These are phyloP conservation scores for Cercospora berteroae DNA, from an alignment of 2,329 filamentous ascomycete genomes.

Conservation along the genomic window DNA sequence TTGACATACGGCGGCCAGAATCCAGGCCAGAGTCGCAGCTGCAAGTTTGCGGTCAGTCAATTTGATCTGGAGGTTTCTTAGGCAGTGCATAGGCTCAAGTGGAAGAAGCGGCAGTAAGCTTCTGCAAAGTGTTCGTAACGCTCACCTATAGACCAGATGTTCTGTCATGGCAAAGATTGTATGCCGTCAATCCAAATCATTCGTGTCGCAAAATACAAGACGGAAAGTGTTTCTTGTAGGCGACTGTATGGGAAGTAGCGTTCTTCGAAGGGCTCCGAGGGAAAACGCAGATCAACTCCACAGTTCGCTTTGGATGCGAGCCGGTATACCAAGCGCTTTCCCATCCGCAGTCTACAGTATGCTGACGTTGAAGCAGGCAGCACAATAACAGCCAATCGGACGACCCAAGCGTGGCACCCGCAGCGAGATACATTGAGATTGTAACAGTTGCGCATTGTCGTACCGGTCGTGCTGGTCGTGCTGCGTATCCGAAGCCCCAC, in stretches of 20 bases:
- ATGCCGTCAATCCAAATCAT: not conserved
- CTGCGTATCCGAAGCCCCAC: not conserved
- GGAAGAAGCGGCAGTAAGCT: not conserved
- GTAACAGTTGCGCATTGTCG: not conserved
- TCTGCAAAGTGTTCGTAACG: not conserved
- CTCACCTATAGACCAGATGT: not conserved
- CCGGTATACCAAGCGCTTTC: not conserved
- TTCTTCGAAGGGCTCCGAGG: not conserved
- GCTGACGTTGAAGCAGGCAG: not conserved
- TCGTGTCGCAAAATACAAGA: not conserved
- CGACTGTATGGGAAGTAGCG: not conserved
- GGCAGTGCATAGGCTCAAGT: not conserved
- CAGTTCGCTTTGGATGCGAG: not conserved
- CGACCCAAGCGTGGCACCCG: not conserved
- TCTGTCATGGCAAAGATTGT: not conserved
- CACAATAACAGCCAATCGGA: not conserved
- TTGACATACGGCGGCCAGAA: not conserved
- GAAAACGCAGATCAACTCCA: not conserved
- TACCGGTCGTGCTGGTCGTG: not conserved
- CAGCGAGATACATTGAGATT: not conserved
- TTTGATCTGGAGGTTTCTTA: not conserved
- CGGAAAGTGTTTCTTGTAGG: not conserved
- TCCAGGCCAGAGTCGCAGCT: not conserved
- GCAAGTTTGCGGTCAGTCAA: not conserved
- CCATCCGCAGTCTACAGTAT: not conserved